phyloP scores from a whole-genome alignment of 176 grass and related monocot species.

The Musa schizocarpa region DNA sequence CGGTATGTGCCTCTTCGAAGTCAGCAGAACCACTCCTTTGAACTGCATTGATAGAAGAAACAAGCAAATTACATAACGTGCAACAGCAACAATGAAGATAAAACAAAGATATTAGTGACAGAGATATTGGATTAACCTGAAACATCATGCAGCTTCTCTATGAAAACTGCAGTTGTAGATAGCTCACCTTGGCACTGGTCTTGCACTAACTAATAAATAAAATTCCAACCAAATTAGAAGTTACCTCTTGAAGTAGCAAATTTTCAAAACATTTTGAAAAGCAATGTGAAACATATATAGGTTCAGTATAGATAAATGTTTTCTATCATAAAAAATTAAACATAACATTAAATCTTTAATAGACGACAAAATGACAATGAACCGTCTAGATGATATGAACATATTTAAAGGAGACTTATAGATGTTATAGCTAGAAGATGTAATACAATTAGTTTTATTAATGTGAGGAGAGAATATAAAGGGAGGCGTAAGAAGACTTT shows the following conservation, averaged over 20 bases:
- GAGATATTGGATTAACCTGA: conserved; percentile 39
- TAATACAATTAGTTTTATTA: too few species aligned
- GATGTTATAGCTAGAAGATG: too few species aligned
- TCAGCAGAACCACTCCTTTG: conserved; percentile 5
- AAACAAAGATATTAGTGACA: neutral
- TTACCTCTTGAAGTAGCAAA: neutral
- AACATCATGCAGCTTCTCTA: conserved; percentile 69
- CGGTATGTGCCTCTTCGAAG: neutral
- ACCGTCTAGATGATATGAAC: too few species aligned
- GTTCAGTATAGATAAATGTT: neutral
- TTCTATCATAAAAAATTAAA: too few species aligned
- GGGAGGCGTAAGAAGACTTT: too few species aligned
- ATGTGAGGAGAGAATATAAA: too few species aligned
- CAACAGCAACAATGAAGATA: neutral
- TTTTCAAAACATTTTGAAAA: neutral
- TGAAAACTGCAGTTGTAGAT: conserved; percentile 52
- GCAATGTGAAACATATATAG: neutral
- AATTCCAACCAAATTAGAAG: neutral
- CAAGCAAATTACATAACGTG: neutral
- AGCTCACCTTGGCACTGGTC: conserved; percentile 65
- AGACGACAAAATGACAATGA: too few species aligned
- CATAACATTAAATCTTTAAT: conserved; percentile 16
- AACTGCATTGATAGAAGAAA: conserved; percentile 5
- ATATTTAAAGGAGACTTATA: too few species aligned
- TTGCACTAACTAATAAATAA: conserved; percentile 21